Conservation (phyloP, 805 yeast species). For the Candida loeiensis region DNA sequence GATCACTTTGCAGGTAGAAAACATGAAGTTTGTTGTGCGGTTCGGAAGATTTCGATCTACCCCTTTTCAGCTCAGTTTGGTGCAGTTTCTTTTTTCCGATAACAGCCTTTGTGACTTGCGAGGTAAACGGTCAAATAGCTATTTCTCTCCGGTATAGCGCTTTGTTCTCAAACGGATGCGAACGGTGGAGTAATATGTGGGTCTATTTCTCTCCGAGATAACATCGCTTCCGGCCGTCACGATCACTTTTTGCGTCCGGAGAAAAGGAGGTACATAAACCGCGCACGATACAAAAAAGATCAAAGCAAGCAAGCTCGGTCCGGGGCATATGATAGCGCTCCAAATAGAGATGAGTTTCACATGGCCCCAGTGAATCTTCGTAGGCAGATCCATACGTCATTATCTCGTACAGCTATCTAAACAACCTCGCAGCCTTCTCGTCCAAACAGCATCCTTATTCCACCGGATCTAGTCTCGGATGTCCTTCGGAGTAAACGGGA, state of each 20-base stretch:
- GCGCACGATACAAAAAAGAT: not conserved
- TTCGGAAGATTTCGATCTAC: not conserved
- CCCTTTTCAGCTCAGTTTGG: slow-evolving; percentile 1
- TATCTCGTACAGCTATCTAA: not conserved
- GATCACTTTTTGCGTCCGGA: not conserved
- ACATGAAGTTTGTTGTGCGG: slow-evolving; percentile 1
- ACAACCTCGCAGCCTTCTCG: too few species aligned
- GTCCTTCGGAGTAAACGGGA: too few species aligned
- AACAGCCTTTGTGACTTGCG: slow-evolving; percentile 1
- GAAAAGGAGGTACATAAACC: not conserved
- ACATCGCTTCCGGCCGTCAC: not conserved
- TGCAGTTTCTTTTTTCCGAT: slow-evolving; percentile 2
- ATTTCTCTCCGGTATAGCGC: too few species aligned
- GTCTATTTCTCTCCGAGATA: too few species aligned
- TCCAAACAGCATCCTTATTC: too few species aligned
- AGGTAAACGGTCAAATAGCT: too few species aligned
- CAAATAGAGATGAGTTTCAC: not conserved
- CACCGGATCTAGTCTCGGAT: too few species aligned
- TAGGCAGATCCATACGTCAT: not conserved
- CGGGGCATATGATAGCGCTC: slow-evolving; percentile 2
- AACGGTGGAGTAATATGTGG: too few species aligned
- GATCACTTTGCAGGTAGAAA: not conserved
- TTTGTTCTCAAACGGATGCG: too few species aligned
- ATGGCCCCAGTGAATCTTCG: not conserved
- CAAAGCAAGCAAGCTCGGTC: not conserved